Conservation (phyloP, 257 asterid genomes). For the Solanum gracilifrons region DNA sequence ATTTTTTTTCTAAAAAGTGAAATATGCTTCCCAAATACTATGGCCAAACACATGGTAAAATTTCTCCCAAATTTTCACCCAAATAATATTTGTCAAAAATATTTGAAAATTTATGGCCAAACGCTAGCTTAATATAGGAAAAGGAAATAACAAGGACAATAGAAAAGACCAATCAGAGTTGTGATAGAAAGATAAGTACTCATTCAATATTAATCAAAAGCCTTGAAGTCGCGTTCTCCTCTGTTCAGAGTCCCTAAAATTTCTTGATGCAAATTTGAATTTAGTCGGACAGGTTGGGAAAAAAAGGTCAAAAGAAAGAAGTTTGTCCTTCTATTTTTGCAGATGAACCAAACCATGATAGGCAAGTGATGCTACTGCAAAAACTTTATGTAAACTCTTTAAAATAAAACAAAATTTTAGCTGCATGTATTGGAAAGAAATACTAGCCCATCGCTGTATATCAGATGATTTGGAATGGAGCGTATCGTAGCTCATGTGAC, state of each 20-base stretch:
- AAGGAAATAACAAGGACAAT: neutral
- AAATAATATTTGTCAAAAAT: too few species aligned
- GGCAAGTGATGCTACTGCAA: neutral
- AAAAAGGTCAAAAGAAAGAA: neutral
- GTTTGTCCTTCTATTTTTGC: neutral
- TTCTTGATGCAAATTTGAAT: too few species aligned
- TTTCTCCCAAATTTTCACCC: too few species aligned
- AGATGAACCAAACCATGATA: neutral
- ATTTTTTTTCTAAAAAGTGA: too few species aligned
- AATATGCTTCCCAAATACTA: too few species aligned
- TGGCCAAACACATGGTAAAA: too few species aligned
- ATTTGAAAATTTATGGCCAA: too few species aligned
- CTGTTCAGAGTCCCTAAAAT: fast-evolving
- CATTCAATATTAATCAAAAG: too few species aligned
- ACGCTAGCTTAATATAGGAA: neutral
- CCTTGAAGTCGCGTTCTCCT: too few species aligned
- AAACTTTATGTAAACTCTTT: neutral
- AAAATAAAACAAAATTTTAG: neutral
- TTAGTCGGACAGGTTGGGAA: too few species aligned
- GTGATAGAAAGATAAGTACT: too few species aligned
- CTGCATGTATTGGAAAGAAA: neutral
- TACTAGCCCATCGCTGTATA: neutral
- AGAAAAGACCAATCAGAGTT: too few species aligned
- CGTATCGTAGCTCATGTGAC: neutral
- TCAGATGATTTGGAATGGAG: neutral